A percentile compares a stretch with the other conserved stretches of the same genome.
These are phyloP conservation scores for Ophidiomyces ophidiicola DNA, from an alignment of 2,329 filamentous ascomycete genomes.

Conservation along the genomic window DNA sequence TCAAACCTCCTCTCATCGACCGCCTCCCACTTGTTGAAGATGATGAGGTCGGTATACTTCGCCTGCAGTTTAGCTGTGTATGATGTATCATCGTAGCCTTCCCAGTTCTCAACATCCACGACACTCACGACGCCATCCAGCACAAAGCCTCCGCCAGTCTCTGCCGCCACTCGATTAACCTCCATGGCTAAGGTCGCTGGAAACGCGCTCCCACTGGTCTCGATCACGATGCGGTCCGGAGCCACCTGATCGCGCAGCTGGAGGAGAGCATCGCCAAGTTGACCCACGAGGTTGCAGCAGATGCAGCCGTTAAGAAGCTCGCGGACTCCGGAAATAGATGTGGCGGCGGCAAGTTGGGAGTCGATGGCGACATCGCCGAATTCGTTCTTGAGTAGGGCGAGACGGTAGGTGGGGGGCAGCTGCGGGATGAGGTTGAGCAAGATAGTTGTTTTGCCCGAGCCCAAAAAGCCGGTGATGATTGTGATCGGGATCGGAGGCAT, in stretches of 20 bases:
- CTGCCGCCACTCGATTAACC: slow-evolving; percentile 64
- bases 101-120: slow-evolving; percentile 90
- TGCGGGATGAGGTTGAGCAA: slow-evolving; percentile 90
- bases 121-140: slow-evolving; percentile 83
- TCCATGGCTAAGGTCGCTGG: slow-evolving; percentile 85
- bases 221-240: slow-evolving; percentile 83
- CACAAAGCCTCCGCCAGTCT: slow-evolving; percentile 52
- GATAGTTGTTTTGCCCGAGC: slow-evolving; percentile 90
- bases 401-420: slow-evolving; percentile 72
- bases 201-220: slow-evolving; percentile 80
- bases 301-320: slow-evolving; percentile 96
- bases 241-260: slow-evolving; percentile 51
- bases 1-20: slow-evolving; percentile 64
- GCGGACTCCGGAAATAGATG: slow-evolving; percentile 74
- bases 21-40: slow-evolving; percentile 86
- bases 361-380: slow-evolving; percentile 92
- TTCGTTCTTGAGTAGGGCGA: slow-evolving; percentile 95
- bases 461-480: slow-evolving; percentile 90
- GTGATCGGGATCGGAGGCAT: slow-evolving; percentile 65
- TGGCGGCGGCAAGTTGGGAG: slow-evolving; percentile 72
- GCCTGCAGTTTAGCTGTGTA: slow-evolving; percentile 84
- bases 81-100: slow-evolving; percentile 80
- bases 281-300: slow-evolving; percentile 95
- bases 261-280: slow-evolving; percentile 66
- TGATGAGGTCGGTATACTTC: slow-evolving; percentile 74